Percentiles rank a stretch among this genome's conserved stretches.
phyloP scores from a whole-genome alignment of 1,139 yeast genomes.

The Trichomonascaceae sp. region DNA sequence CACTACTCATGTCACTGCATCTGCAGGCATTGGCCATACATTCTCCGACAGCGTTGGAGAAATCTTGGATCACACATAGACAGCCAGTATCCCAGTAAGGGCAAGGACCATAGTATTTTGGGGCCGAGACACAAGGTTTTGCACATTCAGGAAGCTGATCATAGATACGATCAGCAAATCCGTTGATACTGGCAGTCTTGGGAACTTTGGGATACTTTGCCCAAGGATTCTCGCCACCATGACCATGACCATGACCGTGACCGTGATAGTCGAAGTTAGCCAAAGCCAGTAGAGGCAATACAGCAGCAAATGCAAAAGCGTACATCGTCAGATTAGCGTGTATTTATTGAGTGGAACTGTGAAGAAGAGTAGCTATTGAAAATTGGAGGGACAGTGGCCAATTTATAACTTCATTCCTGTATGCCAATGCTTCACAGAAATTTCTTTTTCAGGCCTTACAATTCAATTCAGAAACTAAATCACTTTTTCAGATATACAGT shows the following conservation, averaged over 20 bases:
- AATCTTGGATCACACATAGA: constrained; percentile 46
- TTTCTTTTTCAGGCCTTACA: not conserved
- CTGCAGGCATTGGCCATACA: constrained; percentile 41
- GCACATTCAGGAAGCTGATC: constrained; percentile 42
- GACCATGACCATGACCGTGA: too few relatives aligned
- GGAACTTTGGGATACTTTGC: constrained; percentile 41
- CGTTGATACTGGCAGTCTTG: constrained; percentile 46
- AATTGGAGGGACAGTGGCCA: not conserved
- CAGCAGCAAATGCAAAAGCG: constrained; percentile 6
- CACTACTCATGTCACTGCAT: constrained; percentile 38
- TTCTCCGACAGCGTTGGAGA: constrained; percentile 42
- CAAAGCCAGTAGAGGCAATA: constrained; percentile 1
- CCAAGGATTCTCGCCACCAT: not conserved
- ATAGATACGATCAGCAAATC: constrained; percentile 47
- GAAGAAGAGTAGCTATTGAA: not conserved
- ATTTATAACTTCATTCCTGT: not conserved
- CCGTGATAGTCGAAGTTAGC: too few relatives aligned
- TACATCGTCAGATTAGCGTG: constrained; percentile 1
- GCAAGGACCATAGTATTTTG: constrained; percentile 26
- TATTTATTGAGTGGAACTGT: not conserved
- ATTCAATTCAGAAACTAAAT: too few relatives aligned
- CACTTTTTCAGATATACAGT: too few relatives aligned
- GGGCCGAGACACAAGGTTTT: constrained; percentile 24
- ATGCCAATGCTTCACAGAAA: too few relatives aligned
- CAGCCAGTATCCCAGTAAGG: constrained; percentile 54